phyloP scores from a whole-genome alignment of 164 flowering plant species.

The Saururus chinensis region DNA sequence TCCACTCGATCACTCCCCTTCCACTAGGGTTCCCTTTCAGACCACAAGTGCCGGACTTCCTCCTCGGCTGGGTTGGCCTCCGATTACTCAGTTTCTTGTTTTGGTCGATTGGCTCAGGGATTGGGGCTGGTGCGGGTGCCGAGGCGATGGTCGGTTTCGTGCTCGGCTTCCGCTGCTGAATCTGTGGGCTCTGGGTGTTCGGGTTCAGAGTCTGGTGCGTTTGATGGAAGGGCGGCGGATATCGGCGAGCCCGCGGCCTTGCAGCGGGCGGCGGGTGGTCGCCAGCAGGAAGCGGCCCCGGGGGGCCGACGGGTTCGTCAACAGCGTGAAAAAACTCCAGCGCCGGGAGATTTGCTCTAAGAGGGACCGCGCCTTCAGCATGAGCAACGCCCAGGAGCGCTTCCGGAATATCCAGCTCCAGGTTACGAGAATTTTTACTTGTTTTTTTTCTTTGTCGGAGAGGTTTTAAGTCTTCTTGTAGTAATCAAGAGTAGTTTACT shows the following conservation, averaged over 20 bases:
- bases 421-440: slow-evolving; percentile 18
- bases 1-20: too few relatives aligned
- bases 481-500: too few relatives aligned
- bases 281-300: slow-evolving; percentile 67
- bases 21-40: too few relatives aligned
- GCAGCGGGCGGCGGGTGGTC: slow-evolving; percentile 51
- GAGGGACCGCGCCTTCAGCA: slow-evolving; percentile 69
- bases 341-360: slow-evolving; percentile 77
- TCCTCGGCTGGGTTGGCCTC: too few relatives aligned
- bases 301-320: slow-evolving; percentile 56
- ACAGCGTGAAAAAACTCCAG: slow-evolving; percentile 92
- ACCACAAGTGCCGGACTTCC: too few relatives aligned
- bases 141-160: too few relatives aligned
- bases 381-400: slow-evolving; percentile 76
- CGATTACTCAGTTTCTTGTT: too few relatives aligned
- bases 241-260: slow-evolving; percentile 74
- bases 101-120: too few relatives aligned
- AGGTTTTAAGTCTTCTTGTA: neutral
- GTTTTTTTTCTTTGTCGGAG: neutral
- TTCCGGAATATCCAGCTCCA: slow-evolving; percentile 71
- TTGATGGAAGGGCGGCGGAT: slow-evolving; percentile 62
- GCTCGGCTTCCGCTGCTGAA: neutral
- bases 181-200: neutral
- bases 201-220: neutral
- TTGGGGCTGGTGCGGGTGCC: too few relatives aligned